Percentiles rank a stretch among this genome's conserved stretches.
These are phyloP conservation scores for Xylariaceae sp. DNA, from an alignment of 2,329 filamentous ascomycete species.

Conservation along the genomic window DNA sequence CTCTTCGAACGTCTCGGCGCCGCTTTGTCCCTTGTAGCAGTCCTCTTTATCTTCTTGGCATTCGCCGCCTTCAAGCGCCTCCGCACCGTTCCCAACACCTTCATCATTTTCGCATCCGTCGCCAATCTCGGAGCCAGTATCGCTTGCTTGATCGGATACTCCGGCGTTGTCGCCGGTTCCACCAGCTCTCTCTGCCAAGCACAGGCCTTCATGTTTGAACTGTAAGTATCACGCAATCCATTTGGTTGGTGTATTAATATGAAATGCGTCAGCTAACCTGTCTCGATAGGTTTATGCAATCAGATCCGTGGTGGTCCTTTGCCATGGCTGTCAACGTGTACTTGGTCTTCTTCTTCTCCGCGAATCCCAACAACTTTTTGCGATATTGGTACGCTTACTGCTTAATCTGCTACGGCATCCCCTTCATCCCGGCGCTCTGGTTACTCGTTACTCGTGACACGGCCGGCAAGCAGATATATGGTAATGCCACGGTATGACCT, in stretches of 20 bases:
- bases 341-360: constrained; percentile 59
- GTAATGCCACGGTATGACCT: constrained; percentile 49
- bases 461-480: constrained; percentile 42
- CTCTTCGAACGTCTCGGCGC: constrained; percentile 50
- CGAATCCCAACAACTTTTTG: constrained; percentile 62
- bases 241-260: not conserved
- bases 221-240: constrained; percentile 44
- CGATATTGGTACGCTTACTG: constrained; percentile 66
- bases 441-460: constrained; percentile 53
- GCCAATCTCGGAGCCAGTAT: constrained; percentile 55
- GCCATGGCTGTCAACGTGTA: constrained; percentile 81
- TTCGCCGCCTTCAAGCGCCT: constrained; percentile 47
- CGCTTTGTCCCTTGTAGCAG: constrained; percentile 46
- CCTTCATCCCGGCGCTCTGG: constrained; percentile 60
- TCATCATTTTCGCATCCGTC: constrained; percentile 57
- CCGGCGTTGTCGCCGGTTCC: constrained; percentile 52
- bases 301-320: constrained; percentile 71
- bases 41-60: constrained; percentile 48
- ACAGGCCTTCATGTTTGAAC: constrained; percentile 59
- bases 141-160: constrained; percentile 66
- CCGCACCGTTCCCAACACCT: constrained; percentile 56
- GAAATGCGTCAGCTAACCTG: constrained; percentile 8
- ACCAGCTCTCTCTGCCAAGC: constrained; percentile 55
- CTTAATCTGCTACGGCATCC: constrained; percentile 64
- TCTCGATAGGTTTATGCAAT: constrained; percentile 63